Evolutionary conservation across 306 rosid species (phyloP), one percentile per base, ranked within the genome.

Genomic region (Lupinus albus): DNA sequence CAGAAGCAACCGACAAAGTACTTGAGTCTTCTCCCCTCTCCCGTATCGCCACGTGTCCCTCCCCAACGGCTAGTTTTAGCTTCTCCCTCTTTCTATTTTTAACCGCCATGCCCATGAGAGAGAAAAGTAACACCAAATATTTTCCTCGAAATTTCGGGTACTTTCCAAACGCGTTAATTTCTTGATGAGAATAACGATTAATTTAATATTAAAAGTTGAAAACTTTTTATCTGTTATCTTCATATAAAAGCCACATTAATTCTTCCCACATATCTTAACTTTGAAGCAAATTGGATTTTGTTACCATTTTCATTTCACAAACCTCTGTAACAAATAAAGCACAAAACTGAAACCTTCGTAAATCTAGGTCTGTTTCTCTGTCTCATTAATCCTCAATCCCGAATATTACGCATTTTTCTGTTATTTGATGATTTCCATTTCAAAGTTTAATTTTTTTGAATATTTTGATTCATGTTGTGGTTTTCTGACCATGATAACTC

Each of bases 61-160:
- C 45, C 61, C 1, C 35, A 88, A 87, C 98, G 98, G 95, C 92
- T 89, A 85, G 81, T 82, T 87, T 85, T 81, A 25, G 32, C 0
- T 11, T 54, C 2, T 4, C 11, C 44, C 7, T 64, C 56, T 8
- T 8, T 13, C 69, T 0, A 2, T 33, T 14, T 79, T 84, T 83
- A 88, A 88, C 96, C 80, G 89, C 91, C 83, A 66, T 20, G 5
- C 15, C 3, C 4, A n/a, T 14, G 41, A 52, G 12, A 42, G 6
- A 52, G 12, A 48, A 61, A 20, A 11, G 21, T 25, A 11, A 25
- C 17, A 13, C 30, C 1, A 60, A 39, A 58, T 30, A 1, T 61
- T 69, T 81, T 25, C 69, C 1, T 32, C 8, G 96, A 91, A 85
- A 12, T 3, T 88, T 88, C 91, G 64, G 71, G 84, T 68, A 68